Evolutionary conservation across 192 early-diverging fungal genomes (phyloP), one percentile per base, ranked within the genome.

Genomic region (Coemansia sp.): DNA sequence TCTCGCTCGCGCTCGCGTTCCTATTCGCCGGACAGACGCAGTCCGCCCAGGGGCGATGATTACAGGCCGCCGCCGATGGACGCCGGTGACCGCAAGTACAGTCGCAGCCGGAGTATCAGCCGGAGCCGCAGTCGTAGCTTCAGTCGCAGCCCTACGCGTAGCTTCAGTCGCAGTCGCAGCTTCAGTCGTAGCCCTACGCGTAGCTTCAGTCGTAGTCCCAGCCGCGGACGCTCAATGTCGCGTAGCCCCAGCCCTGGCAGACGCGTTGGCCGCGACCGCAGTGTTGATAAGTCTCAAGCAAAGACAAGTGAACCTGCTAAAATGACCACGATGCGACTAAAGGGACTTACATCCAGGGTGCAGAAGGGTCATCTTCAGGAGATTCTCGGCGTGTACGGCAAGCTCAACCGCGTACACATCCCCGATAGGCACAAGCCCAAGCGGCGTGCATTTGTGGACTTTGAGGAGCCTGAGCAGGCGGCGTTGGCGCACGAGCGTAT

Each of bases 1-100:
- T n/a, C n/a, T n/a, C n/a, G n/a, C n/a, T n/a, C n/a, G n/a, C n/a
- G 55, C 3, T 79, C 77, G 22, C 68, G 70, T 43, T 75, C 78
- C 58, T 15, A n/a, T 38, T 75, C 78, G 37, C 65, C 65, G 18
- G 45, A 22, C 52, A 53, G 64, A 3, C 73, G 58, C 37, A 38
- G 66, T 28, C 39, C 64, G 32, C 51, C 67, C 35, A 63, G 36
- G 1, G 14, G 20, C 14, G 73, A 52, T 9, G 73, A 67, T 11
- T 75, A 75, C 34, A 56, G 61, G 45, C 70, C 78, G 32, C 73
- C 78, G 33, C 73, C 78, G 37, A 56, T 75, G 54, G 65, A 36
- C 32, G 45, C 28, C 28, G 37, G 48, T 18, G 2, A 39, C 36
- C 20, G n/a, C 43, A 17, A n/a, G 36, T 39, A 41, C 53, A 64